Conservation (phyloP, 331 rosid genomes). For the Rhamnella rubrinervis region DNA sequence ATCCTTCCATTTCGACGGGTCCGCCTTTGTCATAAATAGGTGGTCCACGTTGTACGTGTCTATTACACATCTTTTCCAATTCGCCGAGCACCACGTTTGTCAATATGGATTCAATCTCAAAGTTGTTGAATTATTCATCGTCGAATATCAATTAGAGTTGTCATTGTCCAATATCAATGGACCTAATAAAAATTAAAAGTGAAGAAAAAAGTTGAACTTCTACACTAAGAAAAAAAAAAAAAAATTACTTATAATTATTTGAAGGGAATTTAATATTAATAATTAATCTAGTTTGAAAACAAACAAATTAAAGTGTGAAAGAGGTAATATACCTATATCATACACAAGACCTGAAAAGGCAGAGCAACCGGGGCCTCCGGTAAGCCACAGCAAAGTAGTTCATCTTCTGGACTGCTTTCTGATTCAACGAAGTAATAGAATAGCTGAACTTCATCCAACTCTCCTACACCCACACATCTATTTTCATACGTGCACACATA, state of each 20-base stretch:
- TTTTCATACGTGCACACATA: too few species aligned
- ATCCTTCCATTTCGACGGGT: too few species aligned
- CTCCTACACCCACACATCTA: constrained; percentile 27
- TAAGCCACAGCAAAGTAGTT: constrained; percentile 30
- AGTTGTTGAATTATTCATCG: not conserved
- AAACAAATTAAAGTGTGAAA: too few species aligned
- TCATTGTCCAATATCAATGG: not conserved
- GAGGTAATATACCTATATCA: too few species aligned
- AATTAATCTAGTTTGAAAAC: too few species aligned
- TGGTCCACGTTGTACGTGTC: too few species aligned
- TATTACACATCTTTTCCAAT: too few species aligned
- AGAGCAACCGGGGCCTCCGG: constrained; percentile 30
- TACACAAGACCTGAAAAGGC: constrained; percentile 28
- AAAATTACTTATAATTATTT: too few species aligned
- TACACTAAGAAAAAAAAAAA: too few species aligned
- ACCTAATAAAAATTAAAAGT: not conserved
- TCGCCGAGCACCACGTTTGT: constrained; percentile 35
- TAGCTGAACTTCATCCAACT: constrained; percentile 19
- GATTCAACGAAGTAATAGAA: constrained; percentile 30
- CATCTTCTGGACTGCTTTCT: constrained; percentile 22
- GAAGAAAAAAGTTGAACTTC: too few species aligned
- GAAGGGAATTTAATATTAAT: too few species aligned
- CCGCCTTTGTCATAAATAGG: too few species aligned
- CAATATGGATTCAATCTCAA: constrained; percentile 19
- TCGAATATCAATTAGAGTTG: not conserved